Conservation (phyloP, 2,329 filamentous ascomycete genomes). For the Fusarium agapanthi region DNA sequence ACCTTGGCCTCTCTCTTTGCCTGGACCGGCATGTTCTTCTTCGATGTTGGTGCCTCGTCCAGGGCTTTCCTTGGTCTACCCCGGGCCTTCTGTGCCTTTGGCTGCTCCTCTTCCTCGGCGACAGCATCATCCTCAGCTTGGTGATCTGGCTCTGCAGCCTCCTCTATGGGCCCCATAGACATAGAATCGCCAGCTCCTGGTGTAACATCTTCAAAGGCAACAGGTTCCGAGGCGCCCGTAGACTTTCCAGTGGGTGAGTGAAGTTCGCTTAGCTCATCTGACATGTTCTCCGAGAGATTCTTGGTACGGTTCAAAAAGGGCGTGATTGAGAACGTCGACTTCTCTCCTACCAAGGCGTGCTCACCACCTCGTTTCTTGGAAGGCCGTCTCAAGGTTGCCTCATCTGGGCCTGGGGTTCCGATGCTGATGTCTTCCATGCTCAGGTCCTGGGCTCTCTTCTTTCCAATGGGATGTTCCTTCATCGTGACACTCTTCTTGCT, state of each 20-base stretch:
- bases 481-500: slow-evolving; percentile 32
- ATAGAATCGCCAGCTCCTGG: slow-evolving; percentile 8
- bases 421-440: slow-evolving; percentile 57
- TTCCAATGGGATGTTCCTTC: slow-evolving; percentile 51
- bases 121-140: background rate
- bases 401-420: slow-evolving; percentile 56
- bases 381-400: slow-evolving; percentile 52
- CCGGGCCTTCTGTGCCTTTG: slow-evolving; percentile 50
- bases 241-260: slow-evolving; percentile 34
- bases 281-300: slow-evolving; percentile 50
- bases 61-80: slow-evolving; percentile 57
- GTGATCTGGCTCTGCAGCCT: slow-evolving; percentile 8
- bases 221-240: slow-evolving; percentile 32
- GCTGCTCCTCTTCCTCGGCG: slow-evolving; percentile 14
- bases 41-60: slow-evolving; percentile 55
- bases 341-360: slow-evolving; percentile 72
- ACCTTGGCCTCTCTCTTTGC: slow-evolving; percentile 47
- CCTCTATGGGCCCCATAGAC: slow-evolving; percentile 19
- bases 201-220: slow-evolving; percentile 48
- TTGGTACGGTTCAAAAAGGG: slow-evolving; percentile 86
- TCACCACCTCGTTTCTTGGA: slow-evolving; percentile 67
- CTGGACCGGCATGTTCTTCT: slow-evolving; percentile 54
- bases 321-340: slow-evolving; percentile 92
- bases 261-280: slow-evolving; percentile 48
- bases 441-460: slow-evolving; percentile 57